Base-by-base conservation (phyloP, 192 early-diverging fungal genomes). In the Backusella westeae region DNA sequence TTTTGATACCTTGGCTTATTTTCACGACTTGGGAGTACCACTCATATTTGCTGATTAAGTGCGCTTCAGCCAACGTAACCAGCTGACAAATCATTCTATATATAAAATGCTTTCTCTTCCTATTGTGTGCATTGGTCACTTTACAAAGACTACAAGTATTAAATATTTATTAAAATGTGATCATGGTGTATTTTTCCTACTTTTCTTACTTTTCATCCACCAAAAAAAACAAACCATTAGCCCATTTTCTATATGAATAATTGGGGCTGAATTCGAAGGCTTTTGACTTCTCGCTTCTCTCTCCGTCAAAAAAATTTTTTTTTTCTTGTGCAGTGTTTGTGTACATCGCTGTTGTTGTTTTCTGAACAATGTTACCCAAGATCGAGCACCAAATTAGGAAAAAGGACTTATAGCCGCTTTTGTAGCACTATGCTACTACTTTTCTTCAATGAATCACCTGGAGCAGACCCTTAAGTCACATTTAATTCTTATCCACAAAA, bases 401-500 rank as follows among this genome's bases (percentile, higher is more conserved):
- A 59, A 63, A 63, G 56, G 56, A 63, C 56, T 63, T 63, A 63
- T 63, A 12, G 23, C 56, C 56, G 56, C 7, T 63, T 63, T 63
- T 63, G 56, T 63, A 63, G 56, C 56, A 63, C 56, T 63, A 14
- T 63, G 56, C 56, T 63, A 63, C 56, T 29, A 14, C 26, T 29
- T 63, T 56, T 29, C 10, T 29, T 26, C 23, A 29, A 63, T 63
- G 10, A 10, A 63, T 63, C 56, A 63, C 10, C 21, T 14, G 56
- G 10, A 63, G 23, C 3, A 59, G 56, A 59, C 56, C 21, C 56
- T 59, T 59, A 59, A 59, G 56, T 59, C 23, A 59, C 56, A 26
- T 59, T 59, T 21, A 23, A 21, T 29, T 59, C 56, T 59, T 23
- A 26, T 12, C 23, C 23, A 26, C 23, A 26, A 59, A 12, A 12